Conservation (phyloP, 192 early-diverging fungal genomes). For the Backusella mclennaniae region DNA sequence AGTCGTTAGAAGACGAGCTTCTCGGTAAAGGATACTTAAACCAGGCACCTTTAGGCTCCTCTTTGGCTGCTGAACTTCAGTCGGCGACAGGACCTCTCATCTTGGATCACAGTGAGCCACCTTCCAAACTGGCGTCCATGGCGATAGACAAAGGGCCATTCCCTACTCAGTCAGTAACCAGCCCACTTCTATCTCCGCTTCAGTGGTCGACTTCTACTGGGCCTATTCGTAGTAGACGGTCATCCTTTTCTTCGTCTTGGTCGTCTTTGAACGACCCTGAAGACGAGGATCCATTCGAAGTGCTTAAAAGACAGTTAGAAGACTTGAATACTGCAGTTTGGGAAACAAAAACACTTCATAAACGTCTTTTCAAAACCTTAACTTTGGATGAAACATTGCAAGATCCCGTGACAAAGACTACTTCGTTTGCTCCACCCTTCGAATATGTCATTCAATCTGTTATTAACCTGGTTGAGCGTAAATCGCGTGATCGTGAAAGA, state of each 20-base stretch:
- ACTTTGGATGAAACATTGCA: slow-evolving; percentile 30
- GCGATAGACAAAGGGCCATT: neutral
- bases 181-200: slow-evolving; percentile 27
- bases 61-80: slow-evolving; percentile 37
- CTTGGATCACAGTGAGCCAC: neutral
- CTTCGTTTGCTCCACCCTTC: slow-evolving; percentile 26
- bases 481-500: slow-evolving; percentile 36
- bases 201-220: slow-evolving; percentile 24
- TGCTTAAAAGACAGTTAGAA: slow-evolving; percentile 35
- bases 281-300: slow-evolving; percentile 39
- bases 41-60: slow-evolving; percentile 30
- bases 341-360: slow-evolving; percentile 44
- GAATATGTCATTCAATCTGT: slow-evolving; percentile 39
- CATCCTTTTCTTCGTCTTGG: slow-evolving; percentile 38
- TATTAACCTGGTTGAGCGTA: slow-evolving; percentile 24
- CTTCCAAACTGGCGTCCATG: neutral
- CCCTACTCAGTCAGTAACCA: neutral
- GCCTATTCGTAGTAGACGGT: slow-evolving; percentile 25
- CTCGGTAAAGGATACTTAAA: slow-evolving; percentile 34
- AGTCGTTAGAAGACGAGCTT: slow-evolving; percentile 38
- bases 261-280: slow-evolving; percentile 32
- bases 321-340: slow-evolving; percentile 38
- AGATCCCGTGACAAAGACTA: slow-evolving; percentile 3
- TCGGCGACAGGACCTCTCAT: slow-evolving; percentile 24
- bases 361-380: slow-evolving; percentile 37